A percentile compares a stretch with the other conserved stretches of the same genome.
Evolutionary conservation across 495 filamentous ascomycete species (phyloP).

Genomic region (Amniculicola lignicola): DNA sequence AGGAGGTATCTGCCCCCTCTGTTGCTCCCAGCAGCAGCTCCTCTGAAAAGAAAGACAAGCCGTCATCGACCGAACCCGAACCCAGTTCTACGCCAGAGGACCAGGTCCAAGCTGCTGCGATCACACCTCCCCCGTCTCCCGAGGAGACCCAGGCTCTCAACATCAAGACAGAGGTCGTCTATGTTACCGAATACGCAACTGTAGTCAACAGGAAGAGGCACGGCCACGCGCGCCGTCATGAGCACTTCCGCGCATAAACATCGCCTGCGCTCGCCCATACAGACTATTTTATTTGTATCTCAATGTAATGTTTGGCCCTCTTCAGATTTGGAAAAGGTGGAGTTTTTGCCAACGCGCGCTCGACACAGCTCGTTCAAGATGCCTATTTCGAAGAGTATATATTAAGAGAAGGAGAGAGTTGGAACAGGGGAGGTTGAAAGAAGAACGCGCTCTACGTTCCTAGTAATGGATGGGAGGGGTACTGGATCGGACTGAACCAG

Average conservation of each 20-base stretch:
- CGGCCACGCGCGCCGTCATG: slow-evolving; percentile 24
- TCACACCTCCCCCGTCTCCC: slow-evolving; percentile 4
- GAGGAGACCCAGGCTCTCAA: slow-evolving; percentile 6
- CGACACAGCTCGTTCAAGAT: slow-evolving; percentile 10
- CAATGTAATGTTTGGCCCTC: slow-evolving; percentile 26
- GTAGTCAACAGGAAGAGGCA: slow-evolving; percentile 22
- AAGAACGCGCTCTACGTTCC: too few relatives aligned
- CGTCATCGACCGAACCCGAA: neutral
- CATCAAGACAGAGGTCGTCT: slow-evolving; percentile 20
- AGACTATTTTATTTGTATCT: neutral
- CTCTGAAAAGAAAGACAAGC: neutral
- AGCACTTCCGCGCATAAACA: slow-evolving; percentile 26
- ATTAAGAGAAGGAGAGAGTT: slow-evolving; percentile 2
- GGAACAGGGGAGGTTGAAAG: too few relatives aligned
- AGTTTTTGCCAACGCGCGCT: slow-evolving; percentile 13
- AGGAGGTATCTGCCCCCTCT: neutral
- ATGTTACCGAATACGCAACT: slow-evolving; percentile 14
- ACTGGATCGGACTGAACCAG: too few relatives aligned
- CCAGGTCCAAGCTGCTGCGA: slow-evolving; percentile 12
- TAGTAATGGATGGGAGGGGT: slow-evolving; percentile 29
- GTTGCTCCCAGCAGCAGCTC: neutral
- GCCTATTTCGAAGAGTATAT: slow-evolving; percentile 14
- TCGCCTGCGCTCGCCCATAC: slow-evolving; percentile 1
- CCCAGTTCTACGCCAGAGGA: neutral
- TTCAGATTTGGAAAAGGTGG: slow-evolving; percentile 13